These are phyloP conservation scores for Pyrenochaeta sp. DNA, from an alignment of 2,329 filamentous ascomycete species.

Conservation along the genomic window DNA sequence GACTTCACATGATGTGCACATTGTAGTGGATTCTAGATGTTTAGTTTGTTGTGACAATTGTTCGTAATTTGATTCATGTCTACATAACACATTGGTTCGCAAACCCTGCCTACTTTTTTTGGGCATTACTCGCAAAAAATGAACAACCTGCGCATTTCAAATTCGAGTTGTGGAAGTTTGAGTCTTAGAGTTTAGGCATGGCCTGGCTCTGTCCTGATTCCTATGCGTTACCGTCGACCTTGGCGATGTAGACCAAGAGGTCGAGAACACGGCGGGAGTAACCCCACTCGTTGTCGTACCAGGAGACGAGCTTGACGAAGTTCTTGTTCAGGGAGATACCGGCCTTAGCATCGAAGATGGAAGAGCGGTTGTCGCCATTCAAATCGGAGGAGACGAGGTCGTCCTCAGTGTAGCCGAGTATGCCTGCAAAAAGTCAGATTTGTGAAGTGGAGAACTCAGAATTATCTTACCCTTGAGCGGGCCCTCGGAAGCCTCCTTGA, in stretches of 20 bases:
- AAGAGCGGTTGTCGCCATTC: conserved; percentile 91
- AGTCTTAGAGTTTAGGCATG: conserved; percentile 43
- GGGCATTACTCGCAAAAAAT: conserved; percentile 14
- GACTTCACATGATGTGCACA: conserved; percentile 8
- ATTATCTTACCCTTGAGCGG: conserved; percentile 79
- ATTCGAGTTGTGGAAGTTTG: conserved; percentile 12
- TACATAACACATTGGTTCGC: conserved; percentile 30
- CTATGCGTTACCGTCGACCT: conserved; percentile 55
- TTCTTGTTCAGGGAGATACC: conserved; percentile 98
- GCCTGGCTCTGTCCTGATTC: conserved; percentile 50
- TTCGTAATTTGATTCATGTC: conserved; percentile 41
- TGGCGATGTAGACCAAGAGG: conserved; percentile 57
- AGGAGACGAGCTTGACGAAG: conserved; percentile 98
- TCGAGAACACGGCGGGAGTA: conserved; percentile 83
- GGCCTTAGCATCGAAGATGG: conserved; percentile 99
- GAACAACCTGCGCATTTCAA: conserved; percentile 5
- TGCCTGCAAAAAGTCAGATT: conserved; percentile 63
- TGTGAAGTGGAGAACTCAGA: not conserved
- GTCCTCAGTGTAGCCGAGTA: conserved; percentile 96
- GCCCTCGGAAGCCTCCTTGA: conserved; percentile 86
- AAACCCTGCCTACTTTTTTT: conserved; percentile 27
- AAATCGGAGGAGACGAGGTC: conserved; percentile 94
- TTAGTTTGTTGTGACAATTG: conserved; percentile 26
- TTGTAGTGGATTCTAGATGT: not conserved
- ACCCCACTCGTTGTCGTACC: conserved; percentile 99